phyloP scores from a whole-genome alignment of 129 eudicot genomes.

The Logfia minima region DNA sequence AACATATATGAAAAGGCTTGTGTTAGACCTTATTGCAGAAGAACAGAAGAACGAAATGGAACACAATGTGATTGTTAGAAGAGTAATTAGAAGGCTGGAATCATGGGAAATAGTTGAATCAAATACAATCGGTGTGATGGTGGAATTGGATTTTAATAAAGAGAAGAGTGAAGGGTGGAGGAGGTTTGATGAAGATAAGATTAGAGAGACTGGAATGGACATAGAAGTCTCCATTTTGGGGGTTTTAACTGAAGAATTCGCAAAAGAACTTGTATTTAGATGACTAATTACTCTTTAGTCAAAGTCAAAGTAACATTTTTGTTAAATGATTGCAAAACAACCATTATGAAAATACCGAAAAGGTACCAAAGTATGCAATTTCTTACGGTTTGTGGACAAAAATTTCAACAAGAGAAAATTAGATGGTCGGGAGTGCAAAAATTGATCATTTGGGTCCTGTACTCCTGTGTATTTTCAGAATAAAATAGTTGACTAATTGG shows the following conservation, averaged over 20 bases:
- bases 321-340: not conserved
- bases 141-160: slow-evolving; percentile 61
- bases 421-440: not conserved
- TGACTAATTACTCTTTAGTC: slow-evolving; percentile 18
- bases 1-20: slow-evolving; percentile 53
- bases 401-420: not conserved
- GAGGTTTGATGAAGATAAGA: slow-evolving; percentile 34
- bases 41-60: slow-evolving; percentile 33
- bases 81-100: slow-evolving; percentile 58
- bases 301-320: not conserved
- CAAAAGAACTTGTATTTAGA: slow-evolving; percentile 41
- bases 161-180: slow-evolving; percentile 57
- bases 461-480: not conserved
- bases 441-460: not conserved
- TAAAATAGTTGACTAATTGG: not conserved
- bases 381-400: not conserved
- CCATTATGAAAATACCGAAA: not conserved
- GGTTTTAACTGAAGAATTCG: slow-evolving; percentile 53
- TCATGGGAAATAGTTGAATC: slow-evolving; percentile 68
- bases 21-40: slow-evolving; percentile 55
- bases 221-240: slow-evolving; percentile 63
- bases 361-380: not conserved
- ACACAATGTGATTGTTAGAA: slow-evolving; percentile 32
- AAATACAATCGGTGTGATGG: slow-evolving; percentile 89
- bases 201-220: slow-evolving; percentile 47